phyloP scores from a whole-genome alignment of 441 rosid species.

The Kokia cookei region DNA sequence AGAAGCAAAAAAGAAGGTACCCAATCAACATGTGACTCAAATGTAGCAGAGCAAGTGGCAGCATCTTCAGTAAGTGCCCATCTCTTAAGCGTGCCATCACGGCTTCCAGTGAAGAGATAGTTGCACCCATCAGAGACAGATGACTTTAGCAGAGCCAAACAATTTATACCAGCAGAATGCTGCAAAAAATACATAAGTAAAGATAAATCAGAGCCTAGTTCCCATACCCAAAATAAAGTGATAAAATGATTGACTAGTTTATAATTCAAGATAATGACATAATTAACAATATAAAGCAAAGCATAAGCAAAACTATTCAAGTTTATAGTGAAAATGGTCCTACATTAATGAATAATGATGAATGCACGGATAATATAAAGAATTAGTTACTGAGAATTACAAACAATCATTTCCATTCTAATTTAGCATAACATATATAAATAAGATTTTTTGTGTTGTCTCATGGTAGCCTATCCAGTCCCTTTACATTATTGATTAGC shows the following conservation, averaged over 20 bases:
- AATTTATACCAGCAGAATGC: conserved; percentile 97
- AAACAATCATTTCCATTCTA: not conserved
- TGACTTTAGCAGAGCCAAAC: conserved; percentile 70
- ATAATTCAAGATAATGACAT: not conserved
- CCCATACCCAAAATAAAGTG: not conserved
- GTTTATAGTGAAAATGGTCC: not conserved
- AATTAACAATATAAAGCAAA: not conserved
- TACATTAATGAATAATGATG: not conserved
- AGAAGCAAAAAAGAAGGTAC: conserved; percentile 32
- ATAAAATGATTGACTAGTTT: not conserved
- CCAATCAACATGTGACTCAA: conserved; percentile 99
- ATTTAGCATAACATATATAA: not conserved
- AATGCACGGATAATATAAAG: not conserved
- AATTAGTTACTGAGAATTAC: not conserved
- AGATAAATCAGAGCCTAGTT: not conserved
- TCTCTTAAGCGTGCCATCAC: conserved; percentile 97
- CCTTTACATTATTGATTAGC: not conserved
- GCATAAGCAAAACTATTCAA: not conserved
- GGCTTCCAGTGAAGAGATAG: conserved; percentile 94
- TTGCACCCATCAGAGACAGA: conserved; percentile 43
- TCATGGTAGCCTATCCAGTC: not conserved
- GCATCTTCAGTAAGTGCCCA: conserved; percentile 76
- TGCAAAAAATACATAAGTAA: conserved; percentile 30
- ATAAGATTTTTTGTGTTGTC: not conserved
- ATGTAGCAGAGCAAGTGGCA: conserved; percentile 84